These are phyloP conservation scores for Pseudogymnoascus sp. DNA, from an alignment of 2,329 filamentous ascomycete species.

Conservation along the genomic window DNA sequence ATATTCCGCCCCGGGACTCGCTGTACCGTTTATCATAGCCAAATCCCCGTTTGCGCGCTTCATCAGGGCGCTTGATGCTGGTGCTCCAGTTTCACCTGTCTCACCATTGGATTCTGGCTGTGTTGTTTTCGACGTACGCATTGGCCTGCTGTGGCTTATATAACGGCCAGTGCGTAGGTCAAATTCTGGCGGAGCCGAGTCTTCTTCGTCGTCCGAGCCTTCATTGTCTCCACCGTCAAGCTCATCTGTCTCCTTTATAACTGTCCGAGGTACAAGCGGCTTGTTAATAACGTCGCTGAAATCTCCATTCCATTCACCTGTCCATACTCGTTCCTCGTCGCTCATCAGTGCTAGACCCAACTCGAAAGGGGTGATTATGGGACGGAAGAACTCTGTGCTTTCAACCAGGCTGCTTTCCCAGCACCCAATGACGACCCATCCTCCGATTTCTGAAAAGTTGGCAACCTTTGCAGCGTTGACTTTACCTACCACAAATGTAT, in stretches of 20 bases:
- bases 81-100: conserved; percentile 23
- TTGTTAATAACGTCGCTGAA: conserved; percentile 50
- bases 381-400: conserved; percentile 78
- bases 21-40: conserved; percentile 71
- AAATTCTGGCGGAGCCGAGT: conserved; percentile 80
- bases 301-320: conserved; percentile 79
- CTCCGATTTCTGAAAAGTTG: conserved; percentile 91
- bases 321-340: conserved; percentile 75
- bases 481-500: conserved; percentile 94
- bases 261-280: conserved; percentile 10
- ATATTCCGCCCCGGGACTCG: conserved; percentile 88
- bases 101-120: not conserved
- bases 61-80: conserved; percentile 47
- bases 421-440: conserved; percentile 95
- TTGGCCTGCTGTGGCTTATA: conserved; percentile 69
- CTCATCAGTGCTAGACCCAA: conserved; percentile 67
- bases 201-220: conserved; percentile 50
- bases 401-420: conserved; percentile 95
- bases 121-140: conserved; percentile 36
- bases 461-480: conserved; percentile 92
- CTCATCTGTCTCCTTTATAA: conserved; percentile 24
- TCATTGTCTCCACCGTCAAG: conserved; percentile 25
- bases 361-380: conserved; percentile 93
- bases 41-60: conserved; percentile 62
- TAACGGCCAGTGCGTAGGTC: conserved; percentile 84